Evolutionary conservation across 768 basidiomycete genomes (phyloP), one percentile per base, ranked within the genome.

Genomic region (Podaxis sp.): DNA sequence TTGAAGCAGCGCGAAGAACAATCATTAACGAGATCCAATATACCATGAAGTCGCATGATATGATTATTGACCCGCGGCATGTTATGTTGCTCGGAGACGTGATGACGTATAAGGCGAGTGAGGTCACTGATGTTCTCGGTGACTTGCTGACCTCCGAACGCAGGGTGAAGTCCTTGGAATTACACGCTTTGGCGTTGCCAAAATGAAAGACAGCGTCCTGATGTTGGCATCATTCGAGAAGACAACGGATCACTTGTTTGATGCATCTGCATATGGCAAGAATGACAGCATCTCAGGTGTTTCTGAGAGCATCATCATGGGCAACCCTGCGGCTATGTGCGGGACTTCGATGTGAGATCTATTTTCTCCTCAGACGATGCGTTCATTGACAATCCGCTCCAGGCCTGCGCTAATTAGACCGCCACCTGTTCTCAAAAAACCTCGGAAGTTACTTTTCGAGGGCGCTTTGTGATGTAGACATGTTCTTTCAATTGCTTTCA

Each of bases 171-270:
- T 99, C 0, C 79, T 99, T 57, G 97, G 97, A 51, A 99, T 99
- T 74, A 99, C 97, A 6, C 92, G 97, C 33, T 99, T 99, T 75
- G 97, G 97, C 71, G 96, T 99, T 26, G 93, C 96, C 7, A 98
- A 98, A 79, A 99, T 99, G 95, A 99, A 99, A 75, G 97, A 99
- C 75, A 95, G 93, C 70, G 96, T 98, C 0, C 85, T 99, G 69
- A 99, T 99, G 97, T 80, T 99, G 69, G 97, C 97, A 9, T 97
- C 95, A 26, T 99, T 99, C 75, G 97, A 99, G 77, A 99, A 99
- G 80, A 99, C 97, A 15, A 99, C 97, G 13, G 97, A 99, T 79
- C 97, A 99, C 75, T 78, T 99, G 64, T 99, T 99, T 76, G 95
- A 99, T 71, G 97, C 97, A 2, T 90, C 97, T 9, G 93, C 97